These are phyloP conservation scores for Phytophthora tentaculata DNA, from an alignment of 352 stramenopile species.

Conservation along the genomic window DNA sequence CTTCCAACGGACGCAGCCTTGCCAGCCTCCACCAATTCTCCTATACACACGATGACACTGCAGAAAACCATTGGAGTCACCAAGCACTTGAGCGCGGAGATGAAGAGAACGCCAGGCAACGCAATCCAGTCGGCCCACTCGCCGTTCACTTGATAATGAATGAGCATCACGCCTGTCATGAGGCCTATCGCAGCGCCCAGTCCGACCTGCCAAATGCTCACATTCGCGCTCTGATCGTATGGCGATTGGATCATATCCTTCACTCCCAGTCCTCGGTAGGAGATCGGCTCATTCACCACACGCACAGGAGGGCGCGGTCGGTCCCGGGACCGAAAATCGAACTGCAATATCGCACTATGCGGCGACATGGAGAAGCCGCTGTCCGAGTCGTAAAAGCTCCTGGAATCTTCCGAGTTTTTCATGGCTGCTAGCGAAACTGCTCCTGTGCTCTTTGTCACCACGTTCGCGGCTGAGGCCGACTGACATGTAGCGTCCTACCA, in stretches of 20 bases:
- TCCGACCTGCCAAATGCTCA: slow-evolving; percentile 54
- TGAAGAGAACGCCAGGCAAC: slow-evolving; percentile 68
- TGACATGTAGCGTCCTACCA: slow-evolving; percentile 5
- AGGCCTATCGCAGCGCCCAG: slow-evolving; percentile 54
- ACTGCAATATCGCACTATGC: slow-evolving; percentile 36
- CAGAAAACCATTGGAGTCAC: slow-evolving; percentile 78
- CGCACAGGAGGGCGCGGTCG: slow-evolving; percentile 9
- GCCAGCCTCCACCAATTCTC: slow-evolving; percentile 58
- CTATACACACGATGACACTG: slow-evolving; percentile 66
- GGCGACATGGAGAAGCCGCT: slow-evolving; percentile 43
- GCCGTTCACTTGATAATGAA: slow-evolving; percentile 40
- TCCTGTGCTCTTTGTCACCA: slow-evolving; percentile 9
- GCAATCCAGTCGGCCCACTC: slow-evolving; percentile 56
- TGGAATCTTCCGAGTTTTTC: slow-evolving; percentile 29
- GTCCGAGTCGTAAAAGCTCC: slow-evolving; percentile 34
- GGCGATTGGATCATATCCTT: slow-evolving; percentile 57
- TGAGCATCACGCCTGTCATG: slow-evolving; percentile 49
- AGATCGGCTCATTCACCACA: slow-evolving; percentile 15
- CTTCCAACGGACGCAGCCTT: slow-evolving; percentile 60
- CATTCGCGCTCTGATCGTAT: slow-evolving; percentile 51
- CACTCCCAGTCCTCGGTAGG: slow-evolving; percentile 39
- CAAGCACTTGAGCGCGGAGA: slow-evolving; percentile 67
- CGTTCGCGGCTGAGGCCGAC: slow-evolving; percentile 15
- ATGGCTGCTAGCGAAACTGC: slow-evolving; percentile 15
- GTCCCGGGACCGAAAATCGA: slow-evolving; percentile 38